Evolutionary conservation across 2,329 filamentous ascomycete species (phyloP), one percentile per base, ranked within the genome.

Genomic region (Ophiostoma sp.): DNA sequence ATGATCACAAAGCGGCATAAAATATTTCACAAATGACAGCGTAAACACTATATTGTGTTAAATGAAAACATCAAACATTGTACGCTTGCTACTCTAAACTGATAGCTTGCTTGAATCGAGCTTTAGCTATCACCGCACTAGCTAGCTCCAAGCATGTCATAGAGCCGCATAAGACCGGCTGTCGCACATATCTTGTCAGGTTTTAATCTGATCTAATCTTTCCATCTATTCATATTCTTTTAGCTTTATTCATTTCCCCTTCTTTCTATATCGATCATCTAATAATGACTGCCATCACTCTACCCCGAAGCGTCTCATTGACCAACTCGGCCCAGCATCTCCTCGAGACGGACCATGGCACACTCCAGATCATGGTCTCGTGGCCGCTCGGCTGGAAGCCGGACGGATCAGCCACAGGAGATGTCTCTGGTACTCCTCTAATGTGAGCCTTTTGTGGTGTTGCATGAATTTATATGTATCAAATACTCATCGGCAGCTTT

Each of bases 361-460:
- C 54, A 3, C 69, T 71, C 17, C 57, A 67, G 65, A 17, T 72
- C 17, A 68, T 67, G 67, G 68, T 52, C 35, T 72, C 71, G 7
- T 72, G 71, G 71, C 71, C 71, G 41, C 65, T 72, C n/a, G 66
- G 60, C 17, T 72, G 71, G 71, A 41, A 41, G 1, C 33, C 41
- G 0, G 69, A 72, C 54, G 69, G 69, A 23, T 48, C 68, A 5
- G 35, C 69, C 3, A 57, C 52, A 23, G 52, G 27, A 13, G 52
- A 57, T 5, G 23, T 57, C 2, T 57, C 52, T 27, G 52, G 4
- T 13, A 27, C 13, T 57, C 23, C 52, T 27, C 3, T 57, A 11
- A 57, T 57, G 52, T 57, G 11, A 13, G n/a, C 10, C 10, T 15
- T 3, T 54, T 54, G 1, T 54, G 10, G 0, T 41, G 39, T 41